Evolutionary conservation across 2,329 filamentous ascomycete genomes (phyloP).

Genomic region (Xylaria sp.): DNA sequence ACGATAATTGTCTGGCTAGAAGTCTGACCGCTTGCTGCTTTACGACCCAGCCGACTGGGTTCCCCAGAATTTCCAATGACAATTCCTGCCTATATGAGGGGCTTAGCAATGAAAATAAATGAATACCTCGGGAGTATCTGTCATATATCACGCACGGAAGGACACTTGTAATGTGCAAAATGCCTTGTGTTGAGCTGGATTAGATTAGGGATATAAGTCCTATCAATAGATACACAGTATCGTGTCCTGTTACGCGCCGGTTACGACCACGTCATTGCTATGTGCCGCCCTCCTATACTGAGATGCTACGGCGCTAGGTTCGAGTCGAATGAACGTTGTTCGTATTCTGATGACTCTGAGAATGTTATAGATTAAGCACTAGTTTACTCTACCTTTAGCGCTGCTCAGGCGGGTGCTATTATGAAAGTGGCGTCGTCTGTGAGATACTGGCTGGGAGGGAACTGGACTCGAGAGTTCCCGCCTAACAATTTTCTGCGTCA

Average conservation of each 20-base stretch:
- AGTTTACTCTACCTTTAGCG: background rate
- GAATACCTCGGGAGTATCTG: background rate
- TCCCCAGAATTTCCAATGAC: background rate
- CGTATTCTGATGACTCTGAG: background rate
- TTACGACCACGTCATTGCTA: background rate
- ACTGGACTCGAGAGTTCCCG: background rate
- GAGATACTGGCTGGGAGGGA: background rate
- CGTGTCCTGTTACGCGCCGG: background rate
- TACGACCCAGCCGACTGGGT: background rate
- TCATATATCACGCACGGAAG: background rate
- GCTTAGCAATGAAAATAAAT: background rate
- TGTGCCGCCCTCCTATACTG: background rate
- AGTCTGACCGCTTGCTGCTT: background rate
- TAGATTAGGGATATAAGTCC: background rate
- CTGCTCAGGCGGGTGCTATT: background rate
- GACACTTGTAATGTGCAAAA: background rate
- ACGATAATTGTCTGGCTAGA: background rate
- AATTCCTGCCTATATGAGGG: background rate
- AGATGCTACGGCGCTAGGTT: background rate
- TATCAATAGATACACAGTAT: background rate
- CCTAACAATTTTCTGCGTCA: background rate
- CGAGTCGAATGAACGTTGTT: background rate
- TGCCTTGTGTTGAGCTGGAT: background rate
- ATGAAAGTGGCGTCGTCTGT: constrained; percentile 4
- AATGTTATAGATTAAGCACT: background rate